phyloP scores from a whole-genome alignment of 73 alveolate genomes.

The Blepharisma japonicum region DNA sequence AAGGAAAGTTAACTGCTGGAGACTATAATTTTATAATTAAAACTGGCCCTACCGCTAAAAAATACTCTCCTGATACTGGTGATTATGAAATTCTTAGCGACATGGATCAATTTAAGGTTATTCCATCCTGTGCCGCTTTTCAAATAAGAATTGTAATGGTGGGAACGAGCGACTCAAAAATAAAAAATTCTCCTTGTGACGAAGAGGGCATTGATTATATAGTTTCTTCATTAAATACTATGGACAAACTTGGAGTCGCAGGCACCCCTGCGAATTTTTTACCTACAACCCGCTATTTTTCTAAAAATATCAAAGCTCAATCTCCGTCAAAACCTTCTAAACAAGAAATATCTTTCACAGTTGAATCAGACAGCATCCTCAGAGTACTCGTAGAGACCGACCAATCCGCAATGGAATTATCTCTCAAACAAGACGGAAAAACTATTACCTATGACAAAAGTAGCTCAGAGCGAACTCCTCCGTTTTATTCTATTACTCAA shows the following conservation, averaged over 20 bases:
- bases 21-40: not conserved
- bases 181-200: not conserved
- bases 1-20: not conserved
- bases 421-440: not conserved
- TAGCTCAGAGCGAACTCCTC: not conserved
- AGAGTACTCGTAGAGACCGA: constrained; percentile 12
- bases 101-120: no score
- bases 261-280: not conserved
- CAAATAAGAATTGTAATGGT: not conserved
- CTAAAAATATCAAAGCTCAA: constrained; percentile 7
- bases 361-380: not conserved
- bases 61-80: no score
- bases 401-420: constrained; percentile 4
- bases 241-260: not conserved
- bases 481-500: not conserved
- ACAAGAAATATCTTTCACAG: not conserved
- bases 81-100: no score
- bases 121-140: not conserved
- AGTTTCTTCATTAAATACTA: not conserved
- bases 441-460: not conserved
- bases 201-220: not conserved
- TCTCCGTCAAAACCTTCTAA: not conserved
- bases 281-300: not conserved
- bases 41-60: constrained; percentile 10
- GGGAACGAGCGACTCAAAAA: not conserved